These are phyloP conservation scores for Gorgonomyces haynaldii DNA, from an alignment of 192 early-diverging fungal species.

Conservation along the genomic window DNA sequence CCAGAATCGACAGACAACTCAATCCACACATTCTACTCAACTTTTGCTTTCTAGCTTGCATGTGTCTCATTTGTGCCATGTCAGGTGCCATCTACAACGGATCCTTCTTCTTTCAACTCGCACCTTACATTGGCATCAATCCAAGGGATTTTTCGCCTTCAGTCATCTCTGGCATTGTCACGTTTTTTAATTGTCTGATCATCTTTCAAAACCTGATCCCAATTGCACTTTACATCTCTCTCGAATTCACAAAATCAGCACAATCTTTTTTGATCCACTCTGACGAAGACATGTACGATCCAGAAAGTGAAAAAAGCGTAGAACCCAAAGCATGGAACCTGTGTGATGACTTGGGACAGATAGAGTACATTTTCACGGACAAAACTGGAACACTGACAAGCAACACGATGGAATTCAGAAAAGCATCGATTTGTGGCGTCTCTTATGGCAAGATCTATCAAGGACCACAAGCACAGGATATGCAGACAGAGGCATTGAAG, in stretches of 20 bases:
- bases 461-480: slow-evolving; percentile 24
- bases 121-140: slow-evolving; percentile 28
- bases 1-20: slow-evolving; percentile 79
- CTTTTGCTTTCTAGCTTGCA: slow-evolving; percentile 36
- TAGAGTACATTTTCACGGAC: slow-evolving; percentile 93
- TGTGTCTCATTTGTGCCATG: slow-evolving; percentile 39
- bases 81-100: slow-evolving; percentile 28
- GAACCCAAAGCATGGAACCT: slow-evolving; percentile 81
- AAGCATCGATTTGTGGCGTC: slow-evolving; percentile 77
- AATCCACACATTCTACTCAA: slow-evolving; percentile 69
- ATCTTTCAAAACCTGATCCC: slow-evolving; percentile 95
- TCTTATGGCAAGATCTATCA: slow-evolving; percentile 58
- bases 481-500: slow-evolving; percentile 44
- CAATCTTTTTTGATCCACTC: slow-evolving; percentile 83
- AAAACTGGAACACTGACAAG: slow-evolving; percentile 94
- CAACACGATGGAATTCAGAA: slow-evolving; percentile 95
- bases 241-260: slow-evolving; percentile 83
- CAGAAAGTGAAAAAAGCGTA: slow-evolving; percentile 41
- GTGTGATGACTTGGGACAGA: slow-evolving; percentile 87
- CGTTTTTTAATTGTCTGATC: slow-evolving; percentile 62
- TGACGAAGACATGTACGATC: slow-evolving; percentile 82
- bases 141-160: slow-evolving; percentile 11
- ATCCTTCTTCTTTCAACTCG: slow-evolving; percentile 26
- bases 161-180: slow-evolving; percentile 24
- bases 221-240: slow-evolving; percentile 87